phyloP scores from a whole-genome alignment of 2,329 filamentous ascomycete genomes.

The Coniochaeta hoffmannii region DNA sequence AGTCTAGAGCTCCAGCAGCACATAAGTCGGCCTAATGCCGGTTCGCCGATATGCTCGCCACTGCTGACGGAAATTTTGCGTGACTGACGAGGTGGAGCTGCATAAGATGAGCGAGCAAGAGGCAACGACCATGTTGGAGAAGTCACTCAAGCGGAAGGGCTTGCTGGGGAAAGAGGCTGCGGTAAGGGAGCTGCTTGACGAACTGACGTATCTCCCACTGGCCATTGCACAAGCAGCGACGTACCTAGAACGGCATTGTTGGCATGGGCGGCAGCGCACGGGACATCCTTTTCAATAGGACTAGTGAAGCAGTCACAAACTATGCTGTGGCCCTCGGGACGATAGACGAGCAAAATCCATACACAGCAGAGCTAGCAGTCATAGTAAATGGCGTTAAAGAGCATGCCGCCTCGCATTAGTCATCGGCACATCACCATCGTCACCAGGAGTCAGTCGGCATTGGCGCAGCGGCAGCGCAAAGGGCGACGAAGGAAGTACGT shows the following conservation, averaged over 20 bases:
- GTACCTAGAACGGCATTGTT: constrained; percentile 7
- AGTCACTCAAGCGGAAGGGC: constrained; percentile 14
- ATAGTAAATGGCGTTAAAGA: constrained; percentile 6
- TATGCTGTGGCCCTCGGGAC: constrained; percentile 6
- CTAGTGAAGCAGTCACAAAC: constrained; percentile 2
- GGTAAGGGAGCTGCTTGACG: constrained; percentile 16
- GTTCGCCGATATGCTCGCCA: too few relatives aligned
- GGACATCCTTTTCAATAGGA: constrained; percentile 5
- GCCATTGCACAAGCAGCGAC: too few relatives aligned
- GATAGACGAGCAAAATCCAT: constrained; percentile 9
- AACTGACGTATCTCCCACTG: too few relatives aligned
- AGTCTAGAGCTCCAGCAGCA: too few relatives aligned
- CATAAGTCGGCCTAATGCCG: too few relatives aligned
- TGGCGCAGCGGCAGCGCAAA: constrained; percentile 7
- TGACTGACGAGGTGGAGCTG: constrained; percentile 19
- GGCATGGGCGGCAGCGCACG: constrained; percentile 5
- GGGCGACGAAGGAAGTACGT: constrained; percentile 3
- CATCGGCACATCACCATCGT: constrained; percentile 5
- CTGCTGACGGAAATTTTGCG: too few relatives aligned
- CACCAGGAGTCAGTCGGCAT: constrained; percentile 5
- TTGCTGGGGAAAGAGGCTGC: constrained; percentile 6
- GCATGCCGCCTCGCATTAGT: constrained; percentile 2
- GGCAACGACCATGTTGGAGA: constrained; percentile 19
- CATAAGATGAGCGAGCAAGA: constrained; percentile 20
- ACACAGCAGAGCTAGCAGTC: constrained; percentile 8